These are phyloP conservation scores for Backusella westeae DNA, from an alignment of 192 early-diverging fungal species.

Conservation along the genomic window DNA sequence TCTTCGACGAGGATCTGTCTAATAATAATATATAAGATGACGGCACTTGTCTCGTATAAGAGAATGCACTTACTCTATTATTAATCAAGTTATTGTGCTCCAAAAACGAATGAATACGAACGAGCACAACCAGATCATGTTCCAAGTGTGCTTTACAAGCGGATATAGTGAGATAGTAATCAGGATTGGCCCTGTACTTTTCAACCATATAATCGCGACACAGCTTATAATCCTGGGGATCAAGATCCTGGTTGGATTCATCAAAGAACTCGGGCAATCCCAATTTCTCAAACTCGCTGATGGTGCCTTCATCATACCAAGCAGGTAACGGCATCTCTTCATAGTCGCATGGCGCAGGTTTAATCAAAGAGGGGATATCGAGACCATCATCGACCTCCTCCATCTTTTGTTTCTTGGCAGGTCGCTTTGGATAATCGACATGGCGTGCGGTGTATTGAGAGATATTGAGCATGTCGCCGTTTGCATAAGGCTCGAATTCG, in stretches of 20 bases:
- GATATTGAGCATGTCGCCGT: slow-evolving; percentile 62
- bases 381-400: slow-evolving; percentile 1
- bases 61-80: slow-evolving; percentile 68
- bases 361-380: not conserved
- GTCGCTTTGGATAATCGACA: slow-evolving; percentile 20
- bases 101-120: slow-evolving; percentile 92
- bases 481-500: slow-evolving; percentile 62
- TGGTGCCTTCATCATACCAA: slow-evolving; percentile 78
- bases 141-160: slow-evolving; percentile 91
- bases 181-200: slow-evolving; percentile 88
- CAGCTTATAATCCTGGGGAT: slow-evolving; percentile 71
- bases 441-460: slow-evolving; percentile 33
- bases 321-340: slow-evolving; percentile 69
- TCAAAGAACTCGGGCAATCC: slow-evolving; percentile 95
- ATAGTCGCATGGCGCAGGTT: slow-evolving; percentile 45
- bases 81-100: slow-evolving; percentile 97
- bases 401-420: slow-evolving; percentile 21
- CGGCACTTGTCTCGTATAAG: not conserved
- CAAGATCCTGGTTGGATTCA: slow-evolving; percentile 83
- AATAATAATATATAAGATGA: not conserved
- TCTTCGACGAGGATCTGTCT: slow-evolving; percentile 91
- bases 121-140: slow-evolving; percentile 91
- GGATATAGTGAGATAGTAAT: slow-evolving; percentile 92
- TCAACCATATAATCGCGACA: slow-evolving; percentile 96
- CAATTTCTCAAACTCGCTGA: slow-evolving; percentile 82